Conservation (phyloP, 108 stramenopile genomes). For the Aureococcus anophagefferens region DNA sequence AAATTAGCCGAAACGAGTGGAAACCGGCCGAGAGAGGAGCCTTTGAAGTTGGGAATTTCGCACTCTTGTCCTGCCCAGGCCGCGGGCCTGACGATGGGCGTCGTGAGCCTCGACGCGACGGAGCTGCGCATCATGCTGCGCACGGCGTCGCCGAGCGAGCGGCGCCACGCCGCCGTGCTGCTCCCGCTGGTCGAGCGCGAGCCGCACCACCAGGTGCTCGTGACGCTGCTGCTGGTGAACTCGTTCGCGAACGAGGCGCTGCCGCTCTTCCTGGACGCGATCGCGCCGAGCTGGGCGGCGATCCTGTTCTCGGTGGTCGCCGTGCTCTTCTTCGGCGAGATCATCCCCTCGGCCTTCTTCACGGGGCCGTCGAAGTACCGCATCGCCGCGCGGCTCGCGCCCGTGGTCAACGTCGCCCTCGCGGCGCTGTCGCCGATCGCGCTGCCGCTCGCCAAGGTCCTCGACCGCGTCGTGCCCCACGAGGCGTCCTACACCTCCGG, state of each 20-base stretch:
- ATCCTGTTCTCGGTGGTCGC: constrained; percentile 78
- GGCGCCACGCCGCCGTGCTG: constrained; percentile 36
- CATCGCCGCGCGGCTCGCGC: constrained; percentile 62
- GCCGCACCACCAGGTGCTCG: constrained; percentile 75
- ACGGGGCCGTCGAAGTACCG: constrained; percentile 77
- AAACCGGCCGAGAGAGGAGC: too few relatives aligned
- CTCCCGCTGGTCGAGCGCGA: constrained; percentile 51
- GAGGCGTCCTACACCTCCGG: constrained; percentile 31
- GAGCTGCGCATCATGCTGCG: constrained; percentile 63
- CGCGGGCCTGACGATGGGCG: constrained; percentile 85
- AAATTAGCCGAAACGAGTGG: too few relatives aligned
- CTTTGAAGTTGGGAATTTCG: too few relatives aligned
- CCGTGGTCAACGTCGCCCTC: constrained; percentile 67
- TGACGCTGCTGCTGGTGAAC: constrained; percentile 84
- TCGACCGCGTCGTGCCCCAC: constrained; percentile 64
- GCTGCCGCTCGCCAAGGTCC: constrained; percentile 66
- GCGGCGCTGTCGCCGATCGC: constrained; percentile 63
- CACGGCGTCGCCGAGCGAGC: constrained; percentile 41
- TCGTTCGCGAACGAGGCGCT: constrained; percentile 79
- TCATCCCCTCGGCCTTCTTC: constrained; percentile 74
- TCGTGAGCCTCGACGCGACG: constrained; percentile 72
- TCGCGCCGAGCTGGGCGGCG: constrained; percentile 67
- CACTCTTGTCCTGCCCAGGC: too few relatives aligned
- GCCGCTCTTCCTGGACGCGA: constrained; percentile 79
- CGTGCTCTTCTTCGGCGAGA: constrained; percentile 58